These are phyloP conservation scores for Salix arbutifolia DNA, from an alignment of 345 rosid genomes.

Conservation along the genomic window DNA sequence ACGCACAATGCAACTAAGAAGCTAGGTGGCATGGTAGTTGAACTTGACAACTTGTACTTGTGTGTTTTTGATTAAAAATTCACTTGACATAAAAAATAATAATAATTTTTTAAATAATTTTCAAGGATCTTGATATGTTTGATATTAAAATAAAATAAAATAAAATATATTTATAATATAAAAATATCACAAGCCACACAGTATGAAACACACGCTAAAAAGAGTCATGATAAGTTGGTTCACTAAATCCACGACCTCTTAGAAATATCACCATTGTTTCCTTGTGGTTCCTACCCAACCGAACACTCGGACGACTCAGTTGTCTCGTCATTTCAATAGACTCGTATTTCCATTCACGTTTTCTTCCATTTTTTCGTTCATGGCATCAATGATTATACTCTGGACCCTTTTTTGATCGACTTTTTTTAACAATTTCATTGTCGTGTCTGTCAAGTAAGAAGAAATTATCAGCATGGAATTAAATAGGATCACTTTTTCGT, in stretches of 20 bases:
- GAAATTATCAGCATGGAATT: neutral
- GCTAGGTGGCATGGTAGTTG: too few relatives aligned
- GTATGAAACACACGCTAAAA: too few relatives aligned
- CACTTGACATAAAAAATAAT: neutral
- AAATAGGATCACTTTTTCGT: neutral
- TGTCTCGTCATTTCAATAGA: neutral
- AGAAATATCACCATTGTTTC: neutral
- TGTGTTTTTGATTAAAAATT: too few relatives aligned
- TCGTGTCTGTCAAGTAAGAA: too few relatives aligned
- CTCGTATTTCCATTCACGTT: neutral
- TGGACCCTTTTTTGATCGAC: neutral
- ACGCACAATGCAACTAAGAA: too few relatives aligned
- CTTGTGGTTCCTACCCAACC: slow-evolving; percentile 5
- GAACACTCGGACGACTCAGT: neutral
- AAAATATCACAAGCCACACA: too few relatives aligned
- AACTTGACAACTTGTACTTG: too few relatives aligned
- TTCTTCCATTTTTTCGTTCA: neutral
- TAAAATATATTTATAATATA: too few relatives aligned
- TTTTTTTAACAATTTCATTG: neutral
- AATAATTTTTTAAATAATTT: neutral
- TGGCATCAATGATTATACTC: neutral
- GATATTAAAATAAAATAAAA: too few relatives aligned
- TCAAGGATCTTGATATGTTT: neutral
- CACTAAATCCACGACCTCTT: neutral
- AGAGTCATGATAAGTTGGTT: slow-evolving; percentile 5